Conservation (phyloP, 805 yeast species). For the Myxozyma neotropica region DNA sequence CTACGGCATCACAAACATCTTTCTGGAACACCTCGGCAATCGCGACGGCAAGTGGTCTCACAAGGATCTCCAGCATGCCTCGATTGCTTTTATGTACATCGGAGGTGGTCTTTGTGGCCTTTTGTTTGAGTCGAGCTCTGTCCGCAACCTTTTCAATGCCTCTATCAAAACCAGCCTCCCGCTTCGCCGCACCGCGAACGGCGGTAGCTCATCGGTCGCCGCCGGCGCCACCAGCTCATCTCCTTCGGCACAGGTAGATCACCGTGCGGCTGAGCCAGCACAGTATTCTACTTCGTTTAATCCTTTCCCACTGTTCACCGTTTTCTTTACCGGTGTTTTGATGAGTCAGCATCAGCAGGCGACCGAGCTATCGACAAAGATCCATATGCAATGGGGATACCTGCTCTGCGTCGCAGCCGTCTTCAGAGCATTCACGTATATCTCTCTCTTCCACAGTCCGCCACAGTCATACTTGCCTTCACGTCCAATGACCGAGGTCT, state of each 20-base stretch:
- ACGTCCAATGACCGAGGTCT: conserved; percentile 83
- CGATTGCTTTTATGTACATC: conserved; percentile 87
- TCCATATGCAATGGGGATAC: conserved; percentile 93
- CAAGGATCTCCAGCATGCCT: conserved; percentile 85
- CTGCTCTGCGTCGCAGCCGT: conserved; percentile 80
- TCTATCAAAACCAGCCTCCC: conserved; percentile 4
- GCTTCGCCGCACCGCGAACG: conserved; percentile 4
- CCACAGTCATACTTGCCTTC: conserved; percentile 50
- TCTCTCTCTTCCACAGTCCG: conserved; percentile 51
- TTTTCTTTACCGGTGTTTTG: conserved; percentile 93
- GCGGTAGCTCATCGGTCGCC: background rate
- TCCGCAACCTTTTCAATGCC: conserved; percentile 38
- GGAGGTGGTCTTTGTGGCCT: conserved; percentile 94
- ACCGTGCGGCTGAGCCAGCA: conserved; percentile 23
- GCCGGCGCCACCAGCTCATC: conserved; percentile 11
- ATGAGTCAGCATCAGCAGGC: conserved; percentile 96
- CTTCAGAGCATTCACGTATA: conserved; percentile 67
- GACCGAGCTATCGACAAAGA: conserved; percentile 68
- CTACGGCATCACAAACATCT: conserved; percentile 87
- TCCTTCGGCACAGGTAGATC: conserved; percentile 7
- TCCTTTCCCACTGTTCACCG: conserved; percentile 90
- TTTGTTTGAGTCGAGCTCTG: conserved; percentile 61
- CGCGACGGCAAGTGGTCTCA: conserved; percentile 85
- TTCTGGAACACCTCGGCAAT: conserved; percentile 82
- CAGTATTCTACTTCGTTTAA: conserved; percentile 67